These are phyloP conservation scores for Trebouxia sp. DNA, from an alignment of 139 green algal genomes.

Conservation along the genomic window DNA sequence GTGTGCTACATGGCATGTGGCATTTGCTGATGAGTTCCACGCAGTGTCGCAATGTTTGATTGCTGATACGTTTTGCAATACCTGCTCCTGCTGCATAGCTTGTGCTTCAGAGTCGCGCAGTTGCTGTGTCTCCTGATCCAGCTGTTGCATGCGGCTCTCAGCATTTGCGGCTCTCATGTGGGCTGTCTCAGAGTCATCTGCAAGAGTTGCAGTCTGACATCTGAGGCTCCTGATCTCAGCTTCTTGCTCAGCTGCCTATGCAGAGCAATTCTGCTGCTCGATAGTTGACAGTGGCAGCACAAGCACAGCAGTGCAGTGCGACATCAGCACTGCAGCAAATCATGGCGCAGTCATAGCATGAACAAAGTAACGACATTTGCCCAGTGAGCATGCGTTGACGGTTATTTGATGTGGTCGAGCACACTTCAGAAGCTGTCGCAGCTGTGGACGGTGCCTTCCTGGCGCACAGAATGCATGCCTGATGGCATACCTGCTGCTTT, in stretches of 20 bases:
- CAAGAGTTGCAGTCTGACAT: not conserved
- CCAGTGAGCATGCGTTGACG: not conserved
- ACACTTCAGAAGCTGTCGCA: not conserved
- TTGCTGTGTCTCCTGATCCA: not conserved
- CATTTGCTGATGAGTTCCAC: no score
- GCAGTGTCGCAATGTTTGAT: not conserved
- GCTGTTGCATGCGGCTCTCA: conserved; percentile 4
- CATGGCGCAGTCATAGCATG: not conserved
- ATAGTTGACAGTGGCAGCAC: not conserved
- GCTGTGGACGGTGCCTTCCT: not conserved
- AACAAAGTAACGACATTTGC: not conserved
- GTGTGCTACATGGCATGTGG: no score
- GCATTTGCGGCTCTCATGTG: conserved; percentile 8
- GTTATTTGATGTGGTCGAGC: not conserved
- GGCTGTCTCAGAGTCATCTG: not conserved
- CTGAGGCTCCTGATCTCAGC: not conserved
- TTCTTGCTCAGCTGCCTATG: not conserved
- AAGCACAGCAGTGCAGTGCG: no score
- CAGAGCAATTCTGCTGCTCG: no score
- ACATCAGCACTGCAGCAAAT: no score
- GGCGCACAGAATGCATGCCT: no score
- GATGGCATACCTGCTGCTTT: conserved; percentile 8
- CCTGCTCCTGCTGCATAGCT: not conserved
- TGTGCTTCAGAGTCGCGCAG: not conserved
- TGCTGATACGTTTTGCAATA: not conserved